These are phyloP conservation scores for Dothidotthia symphoricarpi DNA, from an alignment of 2,329 filamentous ascomycete genomes.

Conservation along the genomic window DNA sequence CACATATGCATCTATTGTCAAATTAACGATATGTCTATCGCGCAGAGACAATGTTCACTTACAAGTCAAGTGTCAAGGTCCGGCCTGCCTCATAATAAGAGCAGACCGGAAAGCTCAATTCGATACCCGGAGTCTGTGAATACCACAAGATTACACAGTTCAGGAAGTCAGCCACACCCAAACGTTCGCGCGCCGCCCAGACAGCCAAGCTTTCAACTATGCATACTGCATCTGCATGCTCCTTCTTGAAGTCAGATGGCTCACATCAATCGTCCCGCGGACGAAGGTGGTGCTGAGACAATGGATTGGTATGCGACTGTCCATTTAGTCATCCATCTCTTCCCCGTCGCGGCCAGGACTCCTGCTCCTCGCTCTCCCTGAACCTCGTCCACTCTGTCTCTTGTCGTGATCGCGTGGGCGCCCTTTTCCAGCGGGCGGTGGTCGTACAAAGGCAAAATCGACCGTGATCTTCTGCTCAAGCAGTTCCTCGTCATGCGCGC, in stretches of 20 bases:
- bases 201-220: not conserved
- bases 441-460: slow-evolving; percentile 82
- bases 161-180: too few species aligned
- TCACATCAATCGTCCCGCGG: not conserved
- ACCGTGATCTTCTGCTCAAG: slow-evolving; percentile 78
- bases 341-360: slow-evolving; percentile 45
- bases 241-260: not conserved
- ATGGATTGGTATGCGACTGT: too few species aligned
- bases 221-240: slow-evolving; percentile 20
- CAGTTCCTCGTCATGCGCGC: slow-evolving; percentile 72
- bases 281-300: too few species aligned
- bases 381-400: slow-evolving; percentile 32
- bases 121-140: not conserved
- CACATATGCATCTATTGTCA: too few species aligned
- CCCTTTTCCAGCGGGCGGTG: slow-evolving; percentile 60
- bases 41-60: slow-evolving; percentile 5
- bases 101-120: slow-evolving; percentile 19
- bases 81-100: slow-evolving; percentile 10
- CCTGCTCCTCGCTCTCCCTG: slow-evolving; percentile 43
- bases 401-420: slow-evolving; percentile 34
- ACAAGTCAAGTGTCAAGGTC: slow-evolving; percentile 12
- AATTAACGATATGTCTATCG: too few species aligned
- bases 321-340: slow-evolving; percentile 31
- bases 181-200: too few species aligned
- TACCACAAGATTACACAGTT: not conserved